Conservation (phyloP, 495 filamentous ascomycete species). For the Trichoderma virens region DNA sequence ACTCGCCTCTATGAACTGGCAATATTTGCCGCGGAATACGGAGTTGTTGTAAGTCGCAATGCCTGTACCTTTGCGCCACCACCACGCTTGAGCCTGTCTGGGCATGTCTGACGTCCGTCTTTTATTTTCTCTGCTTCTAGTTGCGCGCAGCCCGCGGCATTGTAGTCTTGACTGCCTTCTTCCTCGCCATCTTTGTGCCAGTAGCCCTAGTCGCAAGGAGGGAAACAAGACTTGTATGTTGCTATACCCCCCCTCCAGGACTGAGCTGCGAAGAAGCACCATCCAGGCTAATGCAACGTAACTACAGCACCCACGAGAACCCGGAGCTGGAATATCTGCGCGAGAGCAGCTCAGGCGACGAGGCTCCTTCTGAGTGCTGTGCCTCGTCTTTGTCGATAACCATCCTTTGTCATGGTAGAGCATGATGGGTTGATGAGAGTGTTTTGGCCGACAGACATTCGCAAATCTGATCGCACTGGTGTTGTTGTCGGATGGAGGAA, state of each 20-base stretch:
- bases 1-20: constrained; percentile 91
- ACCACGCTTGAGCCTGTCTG: neutral
- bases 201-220: constrained; percentile 38
- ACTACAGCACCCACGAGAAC: constrained; percentile 73
- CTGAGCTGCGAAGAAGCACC: too few relatives aligned
- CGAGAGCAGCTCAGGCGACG: constrained; percentile 89
- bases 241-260: too few relatives aligned
- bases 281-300: too few relatives aligned
- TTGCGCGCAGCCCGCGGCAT: constrained; percentile 37
- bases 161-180: constrained; percentile 31
- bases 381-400: constrained; percentile 17
- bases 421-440: constrained; percentile 94
- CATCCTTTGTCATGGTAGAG: constrained; percentile 61
- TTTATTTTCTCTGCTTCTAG: constrained; percentile 18
- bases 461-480: constrained; percentile 62
- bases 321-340: constrained; percentile 79
- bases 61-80: neutral
- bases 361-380: constrained; percentile 72
- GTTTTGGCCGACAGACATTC: constrained; percentile 92
- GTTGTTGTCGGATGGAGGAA: constrained; percentile 95
- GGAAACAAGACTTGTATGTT: constrained; percentile 37
- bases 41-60: constrained; percentile 71
- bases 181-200: constrained; percentile 38
- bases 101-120: constrained; percentile 7
- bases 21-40: constrained; percentile 97